Base-by-base conservation (phyloP, 2,329 filamentous ascomycete genomes). In the Xylaria sp. region DNA sequence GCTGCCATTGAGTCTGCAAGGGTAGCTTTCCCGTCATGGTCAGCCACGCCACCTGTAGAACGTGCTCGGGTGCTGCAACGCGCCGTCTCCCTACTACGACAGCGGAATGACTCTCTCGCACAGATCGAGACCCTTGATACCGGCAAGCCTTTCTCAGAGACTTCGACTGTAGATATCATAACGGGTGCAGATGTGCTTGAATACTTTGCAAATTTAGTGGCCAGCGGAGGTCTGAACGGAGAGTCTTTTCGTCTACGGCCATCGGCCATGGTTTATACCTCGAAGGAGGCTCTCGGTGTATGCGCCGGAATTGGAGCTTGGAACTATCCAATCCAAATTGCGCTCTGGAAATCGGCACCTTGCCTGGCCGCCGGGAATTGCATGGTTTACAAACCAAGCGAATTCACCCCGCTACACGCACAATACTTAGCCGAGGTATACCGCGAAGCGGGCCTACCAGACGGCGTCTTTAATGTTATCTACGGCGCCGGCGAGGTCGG, bases 251-350 rank as follows among this genome's bases (percentile, higher is more conserved):
- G 89, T 63, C 83, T 96, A 47, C 86, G 93, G 44, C 84, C 89
- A 57, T 90, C 93, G 71, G 92, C 93, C 3, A 94, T 90, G 87
- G 88, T 96, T 42, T 93, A 94, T 79, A 94, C 92, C 11, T 90
- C 88, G 75, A 95, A 96, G 77, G 91, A 92, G 72, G 86, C 93
- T 5, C 82, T 96, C 20, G 93, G 93, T 29, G 92, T 96, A 15
- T 96, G 93, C 77, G 93, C 87, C 15, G 93, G 92, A 64, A 96
- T 96, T 71, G 93, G 93, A 62, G 93, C 93, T 15, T 96, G 93
- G 93, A 96, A 96, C 80, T 96, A 96, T 77, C 93, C 93, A 13
- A 92, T 96, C 70, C 93, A 96, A 78, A 96, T 96, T 71, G 93
- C 93, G 9, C 84, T 96, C 1, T 96, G 93, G 93, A 96, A 96